phyloP scores from a whole-genome alignment of 1,284 basidiomycete genomes.

The Vanrija sp. region DNA sequence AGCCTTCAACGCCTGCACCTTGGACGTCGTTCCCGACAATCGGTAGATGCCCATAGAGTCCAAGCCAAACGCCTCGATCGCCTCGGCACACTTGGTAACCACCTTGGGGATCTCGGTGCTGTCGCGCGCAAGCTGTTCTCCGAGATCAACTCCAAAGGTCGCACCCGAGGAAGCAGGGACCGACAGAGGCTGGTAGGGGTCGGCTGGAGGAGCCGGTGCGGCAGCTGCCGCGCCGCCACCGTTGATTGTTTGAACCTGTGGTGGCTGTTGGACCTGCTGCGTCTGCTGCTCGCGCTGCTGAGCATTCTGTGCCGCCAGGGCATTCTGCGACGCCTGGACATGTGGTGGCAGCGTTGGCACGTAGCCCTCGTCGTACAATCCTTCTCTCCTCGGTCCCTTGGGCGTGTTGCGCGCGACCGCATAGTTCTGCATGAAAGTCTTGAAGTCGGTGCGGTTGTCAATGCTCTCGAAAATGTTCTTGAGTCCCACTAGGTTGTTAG shows the following conservation, averaged over 20 bases:
- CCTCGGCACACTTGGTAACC: slow-evolving; percentile 81
- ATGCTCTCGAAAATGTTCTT: slow-evolving; percentile 85
- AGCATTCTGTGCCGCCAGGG: slow-evolving; percentile 7
- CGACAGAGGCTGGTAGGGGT: slow-evolving; percentile 21
- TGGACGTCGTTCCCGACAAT: slow-evolving; percentile 84
- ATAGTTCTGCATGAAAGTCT: slow-evolving; percentile 95
- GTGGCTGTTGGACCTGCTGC: slow-evolving; percentile 2
- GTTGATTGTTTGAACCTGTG: slow-evolving; percentile 8
- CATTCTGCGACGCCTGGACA: slow-evolving; percentile 26
- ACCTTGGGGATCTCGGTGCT: slow-evolving; percentile 83
- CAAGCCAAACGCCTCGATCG: slow-evolving; percentile 86
- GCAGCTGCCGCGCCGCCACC: slow-evolving; percentile 1
- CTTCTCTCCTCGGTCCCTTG: slow-evolving; percentile 70
- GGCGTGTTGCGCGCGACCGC: slow-evolving; percentile 70
- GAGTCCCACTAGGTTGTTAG: slow-evolving; percentile 57
- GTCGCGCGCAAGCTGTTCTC: slow-evolving; percentile 86
- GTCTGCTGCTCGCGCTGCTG: slow-evolving; percentile 5
- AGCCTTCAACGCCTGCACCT: slow-evolving; percentile 77
- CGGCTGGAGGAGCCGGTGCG: slow-evolving; percentile 1
- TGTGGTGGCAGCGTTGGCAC: slow-evolving; percentile 53
- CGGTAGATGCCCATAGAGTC: slow-evolving; percentile 87
- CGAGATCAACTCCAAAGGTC: slow-evolving; percentile 87
- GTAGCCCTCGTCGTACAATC: slow-evolving; percentile 79
- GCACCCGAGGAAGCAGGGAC: slow-evolving; percentile 44
- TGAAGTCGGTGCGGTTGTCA: slow-evolving; percentile 92